Evolutionary conservation across 495 filamentous ascomycete genomes (phyloP).

Genomic region (Aspergillus bridgeri): DNA sequence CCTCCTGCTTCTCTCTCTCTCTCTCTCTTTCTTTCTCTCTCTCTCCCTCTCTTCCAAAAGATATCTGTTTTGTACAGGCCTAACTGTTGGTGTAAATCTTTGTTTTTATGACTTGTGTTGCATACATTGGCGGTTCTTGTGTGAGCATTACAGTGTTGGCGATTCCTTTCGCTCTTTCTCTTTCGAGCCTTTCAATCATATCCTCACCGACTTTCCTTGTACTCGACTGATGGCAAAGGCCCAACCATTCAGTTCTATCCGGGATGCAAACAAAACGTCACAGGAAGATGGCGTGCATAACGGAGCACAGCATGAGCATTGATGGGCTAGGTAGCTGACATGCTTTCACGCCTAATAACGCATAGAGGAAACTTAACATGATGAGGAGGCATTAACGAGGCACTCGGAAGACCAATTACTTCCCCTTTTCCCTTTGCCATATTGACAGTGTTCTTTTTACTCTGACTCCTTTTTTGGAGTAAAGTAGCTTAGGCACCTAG

Average conservation of each 20-base stretch:
- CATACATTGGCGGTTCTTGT: slow-evolving; percentile 23
- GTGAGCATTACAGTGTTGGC: slow-evolving; percentile 12
- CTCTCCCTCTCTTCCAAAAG: too few species aligned
- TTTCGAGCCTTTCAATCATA: slow-evolving; percentile 1
- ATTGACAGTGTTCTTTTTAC: neutral
- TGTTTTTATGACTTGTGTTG: slow-evolving; percentile 11
- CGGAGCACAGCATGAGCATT: neutral
- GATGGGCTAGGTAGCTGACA: neutral
- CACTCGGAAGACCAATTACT: neutral
- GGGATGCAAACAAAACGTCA: neutral
- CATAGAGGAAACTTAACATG: slow-evolving; percentile 1
- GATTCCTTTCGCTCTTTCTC: slow-evolving; percentile 19
- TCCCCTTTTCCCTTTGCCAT: neutral
- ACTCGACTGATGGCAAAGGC: neutral
- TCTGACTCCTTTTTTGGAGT: too few species aligned
- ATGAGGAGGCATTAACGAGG: neutral
- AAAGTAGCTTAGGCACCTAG: too few species aligned
- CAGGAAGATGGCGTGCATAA: neutral
- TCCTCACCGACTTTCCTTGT: neutral
- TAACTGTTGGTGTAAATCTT: slow-evolving; percentile 16
- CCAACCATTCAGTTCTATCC: neutral
- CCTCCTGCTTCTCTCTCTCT: too few species aligned
- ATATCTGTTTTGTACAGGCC: slow-evolving; percentile 17
- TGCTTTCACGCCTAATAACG: neutral
- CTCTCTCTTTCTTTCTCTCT: too few species aligned